phyloP scores from a whole-genome alignment of 169 alveolate species.

The Plasmodium falciparum region DNA sequence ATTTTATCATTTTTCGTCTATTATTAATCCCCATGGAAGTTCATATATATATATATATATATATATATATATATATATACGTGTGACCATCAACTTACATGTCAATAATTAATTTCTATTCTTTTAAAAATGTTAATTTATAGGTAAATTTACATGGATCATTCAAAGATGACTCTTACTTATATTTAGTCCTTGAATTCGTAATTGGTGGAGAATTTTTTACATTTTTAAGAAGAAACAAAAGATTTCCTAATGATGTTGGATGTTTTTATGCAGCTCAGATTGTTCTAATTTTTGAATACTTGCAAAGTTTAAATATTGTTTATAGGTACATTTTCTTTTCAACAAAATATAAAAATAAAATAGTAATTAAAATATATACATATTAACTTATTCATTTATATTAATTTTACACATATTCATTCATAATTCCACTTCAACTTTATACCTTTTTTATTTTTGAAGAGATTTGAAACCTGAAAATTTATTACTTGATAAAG shows the following conservation, averaged over 20 bases:
- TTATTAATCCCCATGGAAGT: too few relatives aligned
- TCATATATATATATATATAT: too few relatives aligned
- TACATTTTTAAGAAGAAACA: conserved; percentile 92
- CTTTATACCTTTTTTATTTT: neutral
- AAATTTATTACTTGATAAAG: conserved; percentile 96
- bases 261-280: conserved; percentile 96
- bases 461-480: conserved; percentile 97
- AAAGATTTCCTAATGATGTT: conserved; percentile 93
- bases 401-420: neutral
- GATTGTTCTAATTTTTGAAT: conserved; percentile 96
- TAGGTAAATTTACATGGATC: conserved; percentile 84
- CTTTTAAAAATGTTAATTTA: neutral
- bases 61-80: too few relatives aligned
- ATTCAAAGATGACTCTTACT: conserved; percentile 92
- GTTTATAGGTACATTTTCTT: conserved; percentile 86
- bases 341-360: neutral
- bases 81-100: too few relatives aligned
- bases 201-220: conserved; percentile 98
- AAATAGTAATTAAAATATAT: neutral
- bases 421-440: too few relatives aligned
- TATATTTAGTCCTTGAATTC: conserved; percentile 95
- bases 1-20: too few relatives aligned
- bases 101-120: neutral
- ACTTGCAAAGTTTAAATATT: conserved; percentile 95
- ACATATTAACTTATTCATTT: conserved; percentile 2